Conservation (phyloP, 345 rosid species). For the Eutrema heterophyllum region DNA sequence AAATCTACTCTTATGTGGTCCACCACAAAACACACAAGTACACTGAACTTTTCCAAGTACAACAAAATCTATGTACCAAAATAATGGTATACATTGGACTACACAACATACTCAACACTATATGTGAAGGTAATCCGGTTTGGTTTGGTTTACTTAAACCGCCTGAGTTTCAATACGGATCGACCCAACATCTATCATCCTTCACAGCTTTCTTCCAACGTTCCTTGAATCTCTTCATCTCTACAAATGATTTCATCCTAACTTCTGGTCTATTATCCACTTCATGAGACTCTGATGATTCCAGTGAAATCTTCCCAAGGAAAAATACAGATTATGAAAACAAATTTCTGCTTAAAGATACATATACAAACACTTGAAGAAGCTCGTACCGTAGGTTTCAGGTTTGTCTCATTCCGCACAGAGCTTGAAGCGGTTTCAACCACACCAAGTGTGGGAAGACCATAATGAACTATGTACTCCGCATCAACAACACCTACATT, state of each 20-base stretch:
- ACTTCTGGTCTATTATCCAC: conserved; percentile 64
- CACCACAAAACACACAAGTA: neutral
- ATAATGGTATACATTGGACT: neutral
- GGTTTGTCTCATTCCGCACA: conserved; percentile 1
- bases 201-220: conserved; percentile 67
- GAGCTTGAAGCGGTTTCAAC: conserved; percentile 36
- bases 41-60: neutral
- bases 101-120: conserved; percentile 5
- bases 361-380: conserved; percentile 10
- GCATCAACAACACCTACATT: conserved; percentile 92
- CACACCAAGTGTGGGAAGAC: conserved; percentile 75
- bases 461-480: conserved; percentile 78
- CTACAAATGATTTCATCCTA: conserved; percentile 62
- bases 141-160: conserved; percentile 11
- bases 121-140: neutral
- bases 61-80: conserved; percentile 22
- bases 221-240: conserved; percentile 61
- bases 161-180: conserved; percentile 42
- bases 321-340: neutral
- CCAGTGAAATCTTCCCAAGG: conserved; percentile 31
- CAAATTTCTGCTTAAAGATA: neutral
- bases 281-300: conserved; percentile 32
- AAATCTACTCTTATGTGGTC: conserved; percentile 1
- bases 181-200: conserved; percentile 80
- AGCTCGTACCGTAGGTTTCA: conserved; percentile 20